Evolutionary conservation across 1,139 yeast species (phyloP).

Genomic region (Kodamaea alishanica): DNA sequence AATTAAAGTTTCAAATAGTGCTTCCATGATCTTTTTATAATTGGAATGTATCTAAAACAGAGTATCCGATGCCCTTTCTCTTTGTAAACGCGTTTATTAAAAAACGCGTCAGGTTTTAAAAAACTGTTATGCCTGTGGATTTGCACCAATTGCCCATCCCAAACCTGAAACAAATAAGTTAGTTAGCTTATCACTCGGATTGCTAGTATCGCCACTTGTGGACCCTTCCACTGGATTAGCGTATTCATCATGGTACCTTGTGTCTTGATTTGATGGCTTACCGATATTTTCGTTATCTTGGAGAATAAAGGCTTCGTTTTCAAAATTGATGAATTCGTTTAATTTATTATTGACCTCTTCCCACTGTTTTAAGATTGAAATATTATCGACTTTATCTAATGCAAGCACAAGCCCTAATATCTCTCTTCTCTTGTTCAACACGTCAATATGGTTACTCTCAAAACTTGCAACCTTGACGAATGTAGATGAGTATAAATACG

Average conservation of each 20-base stretch:
- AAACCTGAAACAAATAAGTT: slow-evolving; percentile 54
- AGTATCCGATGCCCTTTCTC: too few species aligned
- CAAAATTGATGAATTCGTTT: slow-evolving; percentile 21
- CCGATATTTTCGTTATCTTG: slow-evolving; percentile 5
- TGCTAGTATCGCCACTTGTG: slow-evolving; percentile 18
- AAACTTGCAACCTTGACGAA: slow-evolving; percentile 16
- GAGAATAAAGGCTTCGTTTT: slow-evolving; percentile 6
- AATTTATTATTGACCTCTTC: slow-evolving; percentile 24
- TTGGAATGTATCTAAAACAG: too few species aligned
- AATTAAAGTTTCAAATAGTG: too few species aligned
- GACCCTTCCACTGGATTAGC: slow-evolving; percentile 3
- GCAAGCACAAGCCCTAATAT: slow-evolving; percentile 34
- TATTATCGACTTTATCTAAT: slow-evolving; percentile 20
- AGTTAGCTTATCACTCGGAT: slow-evolving; percentile 49
- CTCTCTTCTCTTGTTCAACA: slow-evolving; percentile 42
- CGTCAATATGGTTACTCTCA: slow-evolving; percentile 18
- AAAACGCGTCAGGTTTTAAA: too few species aligned
- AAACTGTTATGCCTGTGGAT: slow-evolving; percentile 10
- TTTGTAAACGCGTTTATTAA: too few species aligned
- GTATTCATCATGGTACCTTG: slow-evolving; percentile 29
- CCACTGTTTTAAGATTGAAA: slow-evolving; percentile 38
- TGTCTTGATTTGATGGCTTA: slow-evolving; percentile 4
- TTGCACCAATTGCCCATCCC: slow-evolving; percentile 69
- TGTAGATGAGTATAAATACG: neutral
- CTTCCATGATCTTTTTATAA: too few species aligned